phyloP scores from a whole-genome alignment of 208 protist species.

The Balamuthia mandrillaris region DNA sequence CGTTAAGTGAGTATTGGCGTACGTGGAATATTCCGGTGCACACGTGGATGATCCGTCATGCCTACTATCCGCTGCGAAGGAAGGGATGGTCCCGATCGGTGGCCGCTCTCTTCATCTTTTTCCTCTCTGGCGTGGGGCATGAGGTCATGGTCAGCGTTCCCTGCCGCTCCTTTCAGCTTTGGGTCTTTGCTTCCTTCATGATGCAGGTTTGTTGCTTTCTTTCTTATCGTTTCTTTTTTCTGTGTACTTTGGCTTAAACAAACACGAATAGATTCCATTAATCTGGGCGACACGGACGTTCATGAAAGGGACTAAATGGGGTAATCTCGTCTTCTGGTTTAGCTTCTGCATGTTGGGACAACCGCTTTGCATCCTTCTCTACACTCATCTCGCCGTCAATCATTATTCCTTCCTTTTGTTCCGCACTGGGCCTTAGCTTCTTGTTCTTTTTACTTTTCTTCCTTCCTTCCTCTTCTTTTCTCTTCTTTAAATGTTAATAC shows the following conservation, averaged over 20 bases:
- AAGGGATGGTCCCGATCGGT: neutral
- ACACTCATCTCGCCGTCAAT: neutral
- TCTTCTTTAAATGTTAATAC: too few species aligned
- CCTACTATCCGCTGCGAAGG: neutral
- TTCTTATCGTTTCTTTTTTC: neutral
- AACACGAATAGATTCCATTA: neutral
- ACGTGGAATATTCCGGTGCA: slow-evolving; percentile 64
- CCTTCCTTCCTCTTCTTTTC: too few species aligned
- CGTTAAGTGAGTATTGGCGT: neutral
- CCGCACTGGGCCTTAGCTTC: too few species aligned
- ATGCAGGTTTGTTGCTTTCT: neutral
- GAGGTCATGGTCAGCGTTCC: neutral
- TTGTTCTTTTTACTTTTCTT: too few species aligned
- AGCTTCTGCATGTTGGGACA: neutral
- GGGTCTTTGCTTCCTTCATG: neutral
- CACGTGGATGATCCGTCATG: slow-evolving; percentile 53
- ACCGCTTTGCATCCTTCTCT: neutral
- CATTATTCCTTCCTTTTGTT: neutral
- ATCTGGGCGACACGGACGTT: neutral
- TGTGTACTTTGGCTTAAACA: neutral
- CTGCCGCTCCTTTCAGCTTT: neutral
- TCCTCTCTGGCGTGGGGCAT: neutral
- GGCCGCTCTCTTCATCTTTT: neutral
- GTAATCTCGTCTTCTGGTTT: neutral
- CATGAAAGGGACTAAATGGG: neutral